Evolutionary conservation across 2,329 filamentous ascomycete species (phyloP), one percentile per base, ranked within the genome.

Genomic region (Bipolaris zeicola): DNA sequence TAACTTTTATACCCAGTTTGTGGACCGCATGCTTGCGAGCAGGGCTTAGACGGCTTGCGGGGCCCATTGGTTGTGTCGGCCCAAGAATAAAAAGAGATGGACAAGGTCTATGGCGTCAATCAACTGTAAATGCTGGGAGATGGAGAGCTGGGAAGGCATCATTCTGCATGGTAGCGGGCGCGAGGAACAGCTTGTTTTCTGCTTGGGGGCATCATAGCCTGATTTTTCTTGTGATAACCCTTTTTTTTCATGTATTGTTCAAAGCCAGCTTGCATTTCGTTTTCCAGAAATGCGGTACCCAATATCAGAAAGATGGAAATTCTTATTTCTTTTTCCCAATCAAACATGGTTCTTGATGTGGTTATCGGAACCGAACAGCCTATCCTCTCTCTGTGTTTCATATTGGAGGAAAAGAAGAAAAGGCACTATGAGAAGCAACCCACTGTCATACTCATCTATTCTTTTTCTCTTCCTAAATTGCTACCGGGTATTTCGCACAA

Each of bases 1-100:
- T 53, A 77, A 73, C 59, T 81, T 79, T 64, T 80, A 81, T 56
- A 75, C 73, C 31, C 66, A 69, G 5, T 81, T 81, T 56, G 74
- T 81, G 14, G 71, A 72, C 33, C 65, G 70, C 28, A 63, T 67
- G 51, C 61, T 68, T 51, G 66, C 67, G 6, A 62, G 60, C 10
- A 55, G 64, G 33, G 60, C 66, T 8, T 69, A 57, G 47, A 16
- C 18, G 14, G 37, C 37, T 41, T 38, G 7, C 14, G 47, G n/a
- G 49, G 28, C 34, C 31, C 55, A 24, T 42, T 41, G 42, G 44
- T 16, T 38, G 36, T 38, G 13, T 14, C 14, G 39, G 22, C 5
- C 39, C 6, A 16, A 50, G 51, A 50, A 44, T 51, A 50, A 50
- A 28, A 34, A 28, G 46, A 26, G 20, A 53, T 37, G 24, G 28